phyloP scores from a whole-genome alignment of 345 rosid species.

The Citrus australasica region DNA sequence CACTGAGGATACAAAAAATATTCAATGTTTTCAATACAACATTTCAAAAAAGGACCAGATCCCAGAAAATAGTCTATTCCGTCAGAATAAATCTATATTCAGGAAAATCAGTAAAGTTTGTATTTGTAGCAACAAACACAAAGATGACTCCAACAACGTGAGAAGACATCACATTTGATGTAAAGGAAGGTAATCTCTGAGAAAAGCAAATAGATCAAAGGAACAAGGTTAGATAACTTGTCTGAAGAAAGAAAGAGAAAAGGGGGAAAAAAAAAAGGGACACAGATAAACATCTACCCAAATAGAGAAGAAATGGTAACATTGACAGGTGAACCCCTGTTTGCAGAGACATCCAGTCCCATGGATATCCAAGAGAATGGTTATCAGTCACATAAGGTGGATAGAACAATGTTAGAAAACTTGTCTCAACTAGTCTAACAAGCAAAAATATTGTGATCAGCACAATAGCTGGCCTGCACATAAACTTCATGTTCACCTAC shows the following conservation, averaged over 20 bases:
- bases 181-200: background rate
- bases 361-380: background rate
- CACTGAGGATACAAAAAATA: background rate
- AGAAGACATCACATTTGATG: background rate
- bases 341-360: background rate
- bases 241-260: too few relatives aligned
- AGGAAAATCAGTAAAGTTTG: background rate
- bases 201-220: background rate
- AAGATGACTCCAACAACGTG: background rate
- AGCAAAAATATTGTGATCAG: background rate
- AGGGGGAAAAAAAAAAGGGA: too few relatives aligned
- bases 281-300: too few relatives aligned
- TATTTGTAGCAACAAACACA: background rate
- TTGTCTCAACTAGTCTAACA: background rate
- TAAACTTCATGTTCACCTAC: background rate
- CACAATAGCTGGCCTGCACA: background rate
- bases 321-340: background rate
- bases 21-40: background rate
- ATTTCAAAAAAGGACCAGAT: background rate
- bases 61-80: background rate
- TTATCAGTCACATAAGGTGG: background rate
- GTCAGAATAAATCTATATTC: background rate
- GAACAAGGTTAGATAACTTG: background rate
- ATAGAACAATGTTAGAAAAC: background rate
- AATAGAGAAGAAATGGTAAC: too few relatives aligned